Conservation (phyloP, 805 yeast species). For the Blastobotrys muscicola region DNA sequence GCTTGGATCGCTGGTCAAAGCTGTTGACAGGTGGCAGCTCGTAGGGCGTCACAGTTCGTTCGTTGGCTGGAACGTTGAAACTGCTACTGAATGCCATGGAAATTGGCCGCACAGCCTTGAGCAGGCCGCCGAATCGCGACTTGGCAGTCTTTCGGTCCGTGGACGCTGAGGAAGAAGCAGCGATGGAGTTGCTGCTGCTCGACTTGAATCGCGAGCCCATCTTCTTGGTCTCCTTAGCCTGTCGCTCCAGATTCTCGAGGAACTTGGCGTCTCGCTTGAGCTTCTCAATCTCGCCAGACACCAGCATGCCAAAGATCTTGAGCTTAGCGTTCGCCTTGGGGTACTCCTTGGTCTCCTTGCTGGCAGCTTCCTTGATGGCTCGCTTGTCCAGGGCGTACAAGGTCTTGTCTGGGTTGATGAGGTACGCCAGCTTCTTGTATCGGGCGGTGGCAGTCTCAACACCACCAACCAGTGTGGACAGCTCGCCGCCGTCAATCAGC, state of each 20-base stretch:
- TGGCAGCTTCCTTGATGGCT: constrained; percentile 32
- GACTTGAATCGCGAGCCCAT: neutral
- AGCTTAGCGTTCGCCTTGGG: constrained; percentile 28
- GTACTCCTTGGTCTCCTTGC: constrained; percentile 34
- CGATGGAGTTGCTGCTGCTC: constrained; percentile 6
- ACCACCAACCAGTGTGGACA: constrained; percentile 4
- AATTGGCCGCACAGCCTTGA: constrained; percentile 32
- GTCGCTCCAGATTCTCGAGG: constrained; percentile 28
- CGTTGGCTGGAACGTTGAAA: constrained; percentile 23
- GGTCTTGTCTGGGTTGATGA: constrained; percentile 25
- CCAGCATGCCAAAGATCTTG: constrained; percentile 37
- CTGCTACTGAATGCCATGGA: constrained; percentile 28
- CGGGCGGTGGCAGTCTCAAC: constrained; percentile 7
- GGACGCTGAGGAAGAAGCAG: constrained; percentile 3
- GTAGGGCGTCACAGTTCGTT: constrained; percentile 37
- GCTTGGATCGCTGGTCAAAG: constrained; percentile 37
- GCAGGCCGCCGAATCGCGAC: constrained; percentile 31
- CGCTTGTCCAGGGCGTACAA: constrained; percentile 23
- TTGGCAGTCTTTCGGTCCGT: constrained; percentile 11
- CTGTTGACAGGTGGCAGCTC: constrained; percentile 51
- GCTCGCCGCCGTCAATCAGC: constrained; percentile 10
- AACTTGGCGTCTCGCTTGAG: constrained; percentile 43
- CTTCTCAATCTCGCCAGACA: constrained; percentile 44
- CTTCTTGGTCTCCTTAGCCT: constrained; percentile 11
- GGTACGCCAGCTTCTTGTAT: constrained; percentile 19